Evolutionary conservation across 192 early-diverging fungal species (phyloP).

Genomic region (Chytriomyces confervae): DNA sequence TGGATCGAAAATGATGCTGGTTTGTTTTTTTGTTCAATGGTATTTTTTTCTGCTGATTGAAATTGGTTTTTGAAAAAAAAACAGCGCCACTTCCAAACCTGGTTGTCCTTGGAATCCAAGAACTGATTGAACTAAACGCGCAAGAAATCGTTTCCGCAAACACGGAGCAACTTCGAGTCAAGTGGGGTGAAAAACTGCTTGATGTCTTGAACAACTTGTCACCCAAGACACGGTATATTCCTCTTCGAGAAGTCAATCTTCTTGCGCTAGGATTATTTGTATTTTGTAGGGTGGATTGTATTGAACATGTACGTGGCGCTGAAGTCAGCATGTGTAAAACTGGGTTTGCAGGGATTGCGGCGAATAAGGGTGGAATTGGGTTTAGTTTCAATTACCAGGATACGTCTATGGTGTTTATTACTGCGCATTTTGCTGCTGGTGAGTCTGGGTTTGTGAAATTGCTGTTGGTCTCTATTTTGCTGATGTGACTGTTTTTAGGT

Average conservation of each 20-base stretch:
- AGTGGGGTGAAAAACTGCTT: conserved; percentile 50
- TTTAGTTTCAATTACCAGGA: conserved; percentile 86
- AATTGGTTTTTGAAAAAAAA: too few species aligned
- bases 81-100: conserved; percentile 75
- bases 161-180: conserved; percentile 44
- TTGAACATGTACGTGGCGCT: conserved; percentile 77
- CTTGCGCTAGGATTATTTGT: conserved; percentile 90
- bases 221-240: conserved; percentile 63
- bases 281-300: conserved; percentile 75
- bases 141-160: conserved; percentile 62
- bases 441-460: conserved; percentile 13
- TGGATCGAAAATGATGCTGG: conserved; percentile 65
- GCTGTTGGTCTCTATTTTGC: neutral
- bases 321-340: conserved; percentile 90
- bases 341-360: conserved; percentile 92
- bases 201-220: conserved; percentile 36
- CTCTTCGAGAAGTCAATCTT: conserved; percentile 84
- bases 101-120: conserved; percentile 90
- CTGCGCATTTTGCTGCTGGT: conserved; percentile 94
- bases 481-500: conserved; percentile 39
- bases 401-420: conserved; percentile 87
- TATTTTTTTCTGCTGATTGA: conserved; percentile 10
- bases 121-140: conserved; percentile 90
- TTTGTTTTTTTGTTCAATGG: conserved; percentile 35
- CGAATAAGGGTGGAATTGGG: conserved; percentile 97